These are phyloP conservation scores for Meyerozyma smithsonii DNA, from an alignment of 1,139 yeast species.

Conservation along the genomic window DNA sequence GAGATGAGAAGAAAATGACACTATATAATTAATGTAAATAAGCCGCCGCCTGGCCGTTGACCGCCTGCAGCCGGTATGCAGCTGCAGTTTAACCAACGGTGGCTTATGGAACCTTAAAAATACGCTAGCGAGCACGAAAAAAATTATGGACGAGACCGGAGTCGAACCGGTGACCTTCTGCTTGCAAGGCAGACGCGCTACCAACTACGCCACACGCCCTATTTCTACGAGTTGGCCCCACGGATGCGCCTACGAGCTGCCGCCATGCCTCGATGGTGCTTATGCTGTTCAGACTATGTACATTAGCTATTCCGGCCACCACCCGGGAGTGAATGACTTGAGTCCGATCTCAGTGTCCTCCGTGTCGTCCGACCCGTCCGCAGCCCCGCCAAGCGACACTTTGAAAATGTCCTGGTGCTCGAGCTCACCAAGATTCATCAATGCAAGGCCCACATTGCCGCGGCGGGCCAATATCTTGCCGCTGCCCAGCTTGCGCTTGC, in stretches of 20 bases:
- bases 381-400: conserved; percentile 21
- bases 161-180: conserved; percentile 64
- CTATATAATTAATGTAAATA: background rate
- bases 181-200: conserved; percentile 70
- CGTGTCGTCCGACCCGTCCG: too few relatives aligned
- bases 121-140: conserved; percentile 13
- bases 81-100: background rate
- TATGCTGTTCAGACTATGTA: background rate
- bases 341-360: conserved; percentile 27
- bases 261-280: background rate
- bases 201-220: conserved; percentile 73
- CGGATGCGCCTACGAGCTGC: background rate
- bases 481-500: conserved; percentile 38
- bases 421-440: conserved; percentile 45
- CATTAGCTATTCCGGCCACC: conserved; percentile 53
- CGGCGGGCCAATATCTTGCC: conserved; percentile 57
- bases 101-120: background rate
- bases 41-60: too few relatives aligned
- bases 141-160: conserved; percentile 59
- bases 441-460: conserved; percentile 65
- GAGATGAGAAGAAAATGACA: conserved; percentile 14
- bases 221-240: background rate
- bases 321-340: conserved; percentile 51
- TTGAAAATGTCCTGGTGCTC: conserved; percentile 24
- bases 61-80: too few relatives aligned